Base-by-base conservation (phyloP, 176 grass and related monocot genomes). In the Thinopyrum elongatum region DNA sequence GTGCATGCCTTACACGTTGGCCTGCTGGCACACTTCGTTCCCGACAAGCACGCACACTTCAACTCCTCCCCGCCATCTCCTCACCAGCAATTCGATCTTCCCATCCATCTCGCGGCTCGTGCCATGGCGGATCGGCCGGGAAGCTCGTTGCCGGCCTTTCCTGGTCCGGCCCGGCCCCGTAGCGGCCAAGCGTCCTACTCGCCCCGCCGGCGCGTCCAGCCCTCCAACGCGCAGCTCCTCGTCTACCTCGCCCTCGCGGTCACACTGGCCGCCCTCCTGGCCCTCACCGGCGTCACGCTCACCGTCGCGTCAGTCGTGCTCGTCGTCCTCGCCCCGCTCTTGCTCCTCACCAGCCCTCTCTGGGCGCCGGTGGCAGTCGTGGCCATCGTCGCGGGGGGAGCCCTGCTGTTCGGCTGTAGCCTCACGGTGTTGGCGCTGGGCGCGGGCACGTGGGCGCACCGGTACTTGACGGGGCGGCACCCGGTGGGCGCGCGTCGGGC, bases 221-320 rank as follows among this genome's bases (percentile, higher is more conserved):
- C 79, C 74, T 88, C 87, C 71, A 79, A 15, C 36, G 11, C 65
- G 13, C 83, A 91, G 65, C 55, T 95, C 14, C 38, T 94, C 51
- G 85, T 91, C 25, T 90, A 88, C 78, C 85, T 97, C 10, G 87
- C 92, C 21, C 85, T 97, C 15, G 70, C 90, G 51, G 66, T 93
- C 17, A 86, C 67, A 6, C 75, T 88, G 57, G 83, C 61, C 9
- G 88, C 88, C 44, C 76, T 95, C 55, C 80, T 98, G 28, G 69
- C 88, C 49, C 85, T 95, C 19, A 80, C 87, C 4, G 87, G 93
- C 49, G 51, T 86, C n/a, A 95, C 91, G 79, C 64, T 98, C 19
- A 57, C 71, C 7, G 87, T 59, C 68, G 69, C 63, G 28, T 57
- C 90, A 13, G 58, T 87, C 12, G 79, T 34, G 16, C 65, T 88